Conservation (phyloP, 306 rosid genomes). For the Lagenaria siceraria region DNA sequence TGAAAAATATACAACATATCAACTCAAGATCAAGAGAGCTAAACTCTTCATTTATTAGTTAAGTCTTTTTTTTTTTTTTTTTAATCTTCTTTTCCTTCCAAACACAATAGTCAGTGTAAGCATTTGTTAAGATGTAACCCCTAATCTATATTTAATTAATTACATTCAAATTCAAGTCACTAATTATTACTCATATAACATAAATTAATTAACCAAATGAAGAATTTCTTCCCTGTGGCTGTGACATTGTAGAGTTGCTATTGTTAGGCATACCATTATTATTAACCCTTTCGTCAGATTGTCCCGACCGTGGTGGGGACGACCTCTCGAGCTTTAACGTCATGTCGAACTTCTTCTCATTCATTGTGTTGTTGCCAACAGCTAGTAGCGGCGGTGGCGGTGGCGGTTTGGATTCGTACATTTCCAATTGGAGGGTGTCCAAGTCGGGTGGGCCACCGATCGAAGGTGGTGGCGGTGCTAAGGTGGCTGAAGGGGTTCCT, state of each 20-base stretch:
- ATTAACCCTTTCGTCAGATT: not conserved
- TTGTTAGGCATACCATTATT: not conserved
- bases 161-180: slow-evolving; percentile 1
- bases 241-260: not conserved
- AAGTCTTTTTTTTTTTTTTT: not conserved
- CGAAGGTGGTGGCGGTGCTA: not conserved
- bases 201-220: not conserved
- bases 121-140: not conserved
- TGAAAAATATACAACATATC: not conserved
- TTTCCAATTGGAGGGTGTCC: not conserved
- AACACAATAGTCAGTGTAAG: not conserved
- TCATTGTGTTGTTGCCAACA: not conserved
- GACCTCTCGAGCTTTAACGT: not conserved
- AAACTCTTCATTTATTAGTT: slow-evolving; percentile 1
- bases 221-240: slow-evolving; percentile 5
- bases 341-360: not conserved
- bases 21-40: not conserved
- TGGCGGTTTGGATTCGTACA: slow-evolving; percentile 1
- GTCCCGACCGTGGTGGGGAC: not conserved
- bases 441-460: not conserved
- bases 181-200: not conserved
- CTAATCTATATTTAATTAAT: not conserved
- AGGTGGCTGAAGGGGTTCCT: slow-evolving; percentile 24
- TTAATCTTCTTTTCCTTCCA: not conserved
- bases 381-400: not conserved